Conservation (phyloP, 495 filamentous ascomycete species). For the Lasiosphaeria ovina region DNA sequence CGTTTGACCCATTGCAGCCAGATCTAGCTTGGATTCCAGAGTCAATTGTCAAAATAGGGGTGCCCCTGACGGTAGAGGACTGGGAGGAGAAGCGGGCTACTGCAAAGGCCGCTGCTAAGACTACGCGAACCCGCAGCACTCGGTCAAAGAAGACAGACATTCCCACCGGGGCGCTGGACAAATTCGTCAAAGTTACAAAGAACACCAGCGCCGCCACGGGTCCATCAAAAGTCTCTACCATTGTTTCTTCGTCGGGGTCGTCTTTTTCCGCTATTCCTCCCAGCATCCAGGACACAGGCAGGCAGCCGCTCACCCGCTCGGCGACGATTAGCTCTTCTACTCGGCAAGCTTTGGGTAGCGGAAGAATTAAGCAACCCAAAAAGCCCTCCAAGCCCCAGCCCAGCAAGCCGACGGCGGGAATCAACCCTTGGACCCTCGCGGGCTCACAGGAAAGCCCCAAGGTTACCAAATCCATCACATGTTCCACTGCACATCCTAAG, state of each 20-base stretch:
- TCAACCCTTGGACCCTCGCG: constrained; percentile 46
- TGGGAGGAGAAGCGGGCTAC: constrained; percentile 62
- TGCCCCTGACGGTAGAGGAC: constrained; percentile 68
- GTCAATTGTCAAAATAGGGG: constrained; percentile 63
- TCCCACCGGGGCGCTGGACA: constrained; percentile 32
- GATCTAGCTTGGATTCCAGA: constrained; percentile 74
- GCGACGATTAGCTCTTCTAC: constrained; percentile 15
- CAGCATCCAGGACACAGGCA: not conserved
- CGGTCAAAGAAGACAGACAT: constrained; percentile 27
- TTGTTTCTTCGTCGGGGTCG: not conserved
- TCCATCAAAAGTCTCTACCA: constrained; percentile 10
- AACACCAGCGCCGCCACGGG: constrained; percentile 1
- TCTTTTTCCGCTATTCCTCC: constrained; percentile 3
- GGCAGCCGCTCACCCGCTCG: constrained; percentile 2
- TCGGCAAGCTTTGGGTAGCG: not conserved
- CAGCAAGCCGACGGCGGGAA: constrained; percentile 22
- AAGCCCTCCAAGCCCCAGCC: constrained; percentile 23
- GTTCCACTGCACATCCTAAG: constrained; percentile 15
- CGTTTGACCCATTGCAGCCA: constrained; percentile 68
- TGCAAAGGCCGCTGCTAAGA: constrained; percentile 22
- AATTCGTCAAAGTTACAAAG: constrained; percentile 42
- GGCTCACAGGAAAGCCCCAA: constrained; percentile 39
- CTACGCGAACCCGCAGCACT: constrained; percentile 15
- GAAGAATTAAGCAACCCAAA: constrained; percentile 35
- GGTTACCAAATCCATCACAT: constrained; percentile 21